Conservation (phyloP, 2,329 filamentous ascomycete genomes). For the Colletotrichum lindemuthianum region DNA sequence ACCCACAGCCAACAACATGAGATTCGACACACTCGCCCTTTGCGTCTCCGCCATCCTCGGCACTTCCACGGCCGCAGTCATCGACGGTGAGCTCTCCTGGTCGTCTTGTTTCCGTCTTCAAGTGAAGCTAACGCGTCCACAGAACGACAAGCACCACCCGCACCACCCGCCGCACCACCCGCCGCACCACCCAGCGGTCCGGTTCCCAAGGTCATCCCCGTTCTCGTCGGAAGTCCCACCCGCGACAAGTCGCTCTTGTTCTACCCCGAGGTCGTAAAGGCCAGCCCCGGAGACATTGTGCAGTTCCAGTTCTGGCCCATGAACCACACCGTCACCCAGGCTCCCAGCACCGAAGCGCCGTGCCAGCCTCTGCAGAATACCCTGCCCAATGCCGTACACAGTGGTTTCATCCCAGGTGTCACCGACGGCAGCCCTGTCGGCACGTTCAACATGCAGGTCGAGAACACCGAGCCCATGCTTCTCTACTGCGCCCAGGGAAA, state of each 20-base stretch:
- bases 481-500: slow-evolving; percentile 59
- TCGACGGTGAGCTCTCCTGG: background rate
- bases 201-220: slow-evolving; percentile 41
- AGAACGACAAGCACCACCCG: slow-evolving; percentile 29
- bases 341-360: slow-evolving; percentile 53
- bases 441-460: slow-evolving; percentile 58
- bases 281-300: slow-evolving; percentile 50
- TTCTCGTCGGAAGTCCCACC: slow-evolving; percentile 68
- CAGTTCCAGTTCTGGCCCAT: slow-evolving; percentile 55
- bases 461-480: slow-evolving; percentile 56
- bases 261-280: slow-evolving; percentile 48
- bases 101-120: no score
- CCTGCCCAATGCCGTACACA: slow-evolving; percentile 47
- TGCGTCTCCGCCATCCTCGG: slow-evolving; percentile 16
- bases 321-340: slow-evolving; percentile 57
- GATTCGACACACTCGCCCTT: slow-evolving; percentile 14
- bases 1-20: slow-evolving; percentile 5
- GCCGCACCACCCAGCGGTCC: slow-evolving; percentile 11
- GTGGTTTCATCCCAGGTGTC: slow-evolving; percentile 52
- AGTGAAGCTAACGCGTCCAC: background rate
- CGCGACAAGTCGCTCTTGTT: slow-evolving; percentile 57
- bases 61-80: slow-evolving; percentile 15
- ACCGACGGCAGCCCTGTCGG: slow-evolving; percentile 49
- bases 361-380: slow-evolving; percentile 51
- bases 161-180: slow-evolving; percentile 17